A percentile compares a stretch with the other conserved stretches of the same genome.
Conservation (phyloP, 176 grass and related monocot species). For the Triticum turgidum region DNA sequence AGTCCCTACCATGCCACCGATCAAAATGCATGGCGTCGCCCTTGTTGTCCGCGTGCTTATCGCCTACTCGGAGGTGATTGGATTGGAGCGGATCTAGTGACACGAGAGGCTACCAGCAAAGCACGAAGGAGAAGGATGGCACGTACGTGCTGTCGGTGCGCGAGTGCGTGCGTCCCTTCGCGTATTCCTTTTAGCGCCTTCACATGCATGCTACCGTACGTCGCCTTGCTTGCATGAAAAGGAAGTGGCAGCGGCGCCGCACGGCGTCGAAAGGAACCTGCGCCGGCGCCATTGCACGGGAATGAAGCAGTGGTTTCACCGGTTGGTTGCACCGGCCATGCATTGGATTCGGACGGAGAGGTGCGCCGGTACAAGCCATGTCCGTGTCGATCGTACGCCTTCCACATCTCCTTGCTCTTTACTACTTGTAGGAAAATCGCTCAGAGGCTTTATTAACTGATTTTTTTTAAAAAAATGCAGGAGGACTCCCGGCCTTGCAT, state of each 20-base stretch:
- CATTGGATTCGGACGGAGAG: neutral
- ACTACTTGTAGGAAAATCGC: neutral
- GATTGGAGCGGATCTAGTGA: neutral
- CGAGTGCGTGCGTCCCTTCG: neutral
- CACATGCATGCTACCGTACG: neutral
- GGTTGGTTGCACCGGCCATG: neutral
- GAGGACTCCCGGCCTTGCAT: too few relatives aligned
- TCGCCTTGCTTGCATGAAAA: neutral
- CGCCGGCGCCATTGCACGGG: neutral
- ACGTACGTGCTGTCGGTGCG: neutral
- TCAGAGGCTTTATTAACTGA: neutral
- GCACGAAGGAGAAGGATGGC: neutral
- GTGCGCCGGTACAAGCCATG: neutral
- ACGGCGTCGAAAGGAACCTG: neutral
- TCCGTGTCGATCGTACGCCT: neutral
- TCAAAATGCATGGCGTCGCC: neutral
- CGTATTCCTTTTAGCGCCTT: too few relatives aligned
- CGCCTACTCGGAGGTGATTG: neutral
- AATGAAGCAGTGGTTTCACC: neutral
- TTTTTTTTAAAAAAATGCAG: too few relatives aligned
- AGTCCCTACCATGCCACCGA: neutral
- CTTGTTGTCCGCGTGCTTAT: neutral
- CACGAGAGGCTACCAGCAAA: constrained; percentile 3
- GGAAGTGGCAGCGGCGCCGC: neutral
- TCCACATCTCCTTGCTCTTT: neutral